These are phyloP conservation scores for Hortiboletus flavorubellus DNA, from an alignment of 768 basidiomycete species.

Conservation along the genomic window DNA sequence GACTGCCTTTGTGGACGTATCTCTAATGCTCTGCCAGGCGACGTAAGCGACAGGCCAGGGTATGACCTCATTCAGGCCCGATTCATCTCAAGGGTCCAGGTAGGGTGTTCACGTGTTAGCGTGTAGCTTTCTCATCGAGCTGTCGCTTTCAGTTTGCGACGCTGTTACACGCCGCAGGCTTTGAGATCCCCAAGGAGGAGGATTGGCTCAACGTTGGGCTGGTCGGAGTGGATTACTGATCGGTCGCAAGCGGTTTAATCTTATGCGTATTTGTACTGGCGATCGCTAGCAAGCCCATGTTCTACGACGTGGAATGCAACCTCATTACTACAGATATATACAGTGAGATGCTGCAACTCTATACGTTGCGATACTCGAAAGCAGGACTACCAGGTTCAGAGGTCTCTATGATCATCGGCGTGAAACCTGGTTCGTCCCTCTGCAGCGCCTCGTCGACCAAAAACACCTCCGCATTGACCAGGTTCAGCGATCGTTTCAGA, in stretches of 20 bases:
- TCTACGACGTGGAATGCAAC: neutral
- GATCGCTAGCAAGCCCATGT: neutral
- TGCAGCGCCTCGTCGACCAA: slow-evolving; percentile 65
- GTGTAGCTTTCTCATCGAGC: neutral
- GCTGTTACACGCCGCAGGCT: slow-evolving; percentile 67
- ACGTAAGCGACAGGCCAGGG: slow-evolving; percentile 72
- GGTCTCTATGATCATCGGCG: slow-evolving; percentile 67
- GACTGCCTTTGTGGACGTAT: neutral
- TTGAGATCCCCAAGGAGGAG: slow-evolving; percentile 33
- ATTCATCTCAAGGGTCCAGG: slow-evolving; percentile 87
- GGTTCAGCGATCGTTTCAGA: slow-evolving; percentile 69
- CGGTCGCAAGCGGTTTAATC: neutral
- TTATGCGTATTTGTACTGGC: slow-evolving; percentile 7
- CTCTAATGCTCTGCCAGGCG: slow-evolving; percentile 41
- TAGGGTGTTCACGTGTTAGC: slow-evolving; percentile 27
- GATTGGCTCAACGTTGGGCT: neutral
- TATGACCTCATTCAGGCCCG: slow-evolving; percentile 82
- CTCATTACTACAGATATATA: neutral
- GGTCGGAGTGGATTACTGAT: neutral
- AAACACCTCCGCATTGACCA: slow-evolving; percentile 68
- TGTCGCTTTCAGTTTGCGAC: slow-evolving; percentile 53
- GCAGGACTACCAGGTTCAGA: slow-evolving; percentile 87
- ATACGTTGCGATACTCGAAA: slow-evolving; percentile 83
- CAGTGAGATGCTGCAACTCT: neutral
- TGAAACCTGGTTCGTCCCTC: slow-evolving; percentile 55